phyloP scores from a whole-genome alignment of 805 yeast genomes.

The Isabelozyma rhagii region DNA sequence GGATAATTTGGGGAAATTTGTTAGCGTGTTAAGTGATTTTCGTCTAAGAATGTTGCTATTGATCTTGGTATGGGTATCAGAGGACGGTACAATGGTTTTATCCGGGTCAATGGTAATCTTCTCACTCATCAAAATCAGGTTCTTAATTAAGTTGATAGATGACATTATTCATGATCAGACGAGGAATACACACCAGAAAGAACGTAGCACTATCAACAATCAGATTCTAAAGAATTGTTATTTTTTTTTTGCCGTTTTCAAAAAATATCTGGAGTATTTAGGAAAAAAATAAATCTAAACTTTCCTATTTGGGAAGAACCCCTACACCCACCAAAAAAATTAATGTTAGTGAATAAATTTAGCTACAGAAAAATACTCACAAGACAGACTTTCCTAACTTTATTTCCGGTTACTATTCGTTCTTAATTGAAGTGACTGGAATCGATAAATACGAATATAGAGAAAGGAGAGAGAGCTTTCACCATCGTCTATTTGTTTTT shows the following conservation, averaged over 20 bases:
- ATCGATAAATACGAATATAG: no score
- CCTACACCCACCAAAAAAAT: not conserved
- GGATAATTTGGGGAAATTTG: not conserved
- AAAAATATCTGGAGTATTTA: no score
- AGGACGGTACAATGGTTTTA: slow-evolving; percentile 11
- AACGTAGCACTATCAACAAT: not conserved
- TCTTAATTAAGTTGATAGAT: slow-evolving; percentile 2
- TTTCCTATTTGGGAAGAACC: not conserved
- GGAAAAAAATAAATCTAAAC: not conserved
- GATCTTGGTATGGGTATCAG: not conserved
- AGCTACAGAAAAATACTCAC: not conserved
- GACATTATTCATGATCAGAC: slow-evolving; percentile 1
- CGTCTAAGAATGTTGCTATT: not conserved
- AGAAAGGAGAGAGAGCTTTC: no score
- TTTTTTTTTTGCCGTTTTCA: no score
- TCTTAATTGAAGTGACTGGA: no score
- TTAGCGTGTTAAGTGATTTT: not conserved
- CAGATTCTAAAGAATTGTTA: not conserved
- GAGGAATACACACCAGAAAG: not conserved
- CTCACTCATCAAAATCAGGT: not conserved
- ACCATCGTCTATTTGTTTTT: no score
- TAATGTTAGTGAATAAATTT: not conserved
- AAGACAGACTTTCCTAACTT: no score
- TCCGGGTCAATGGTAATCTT: not conserved
- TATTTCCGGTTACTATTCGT: no score